Evolutionary conservation across 495 filamentous ascomycete genomes (phyloP).

Genomic region (Lasiosphaeriaceae sp.): DNA sequence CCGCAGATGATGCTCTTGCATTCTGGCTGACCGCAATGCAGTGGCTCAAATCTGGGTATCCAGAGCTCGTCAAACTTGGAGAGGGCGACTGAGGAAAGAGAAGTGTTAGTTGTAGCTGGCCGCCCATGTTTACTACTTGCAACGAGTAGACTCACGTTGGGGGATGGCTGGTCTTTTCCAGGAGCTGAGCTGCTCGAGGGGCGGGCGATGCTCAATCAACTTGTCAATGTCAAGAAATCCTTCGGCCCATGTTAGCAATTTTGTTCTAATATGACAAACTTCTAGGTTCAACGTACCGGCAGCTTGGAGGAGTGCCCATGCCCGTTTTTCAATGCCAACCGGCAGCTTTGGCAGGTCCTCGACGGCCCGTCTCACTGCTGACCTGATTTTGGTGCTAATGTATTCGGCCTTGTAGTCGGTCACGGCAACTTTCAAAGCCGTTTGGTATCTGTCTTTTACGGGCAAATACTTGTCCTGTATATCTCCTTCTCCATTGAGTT

Average conservation of each 20-base stretch:
- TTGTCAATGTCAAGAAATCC: slow-evolving; percentile 38
- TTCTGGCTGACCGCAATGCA: slow-evolving; percentile 11
- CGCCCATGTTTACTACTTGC: too few species aligned
- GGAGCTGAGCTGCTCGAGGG: slow-evolving; percentile 16
- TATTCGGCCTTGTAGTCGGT: slow-evolving; percentile 1
- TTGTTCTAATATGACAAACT: background rate
- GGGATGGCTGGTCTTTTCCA: slow-evolving; percentile 24
- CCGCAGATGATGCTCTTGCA: slow-evolving; percentile 25
- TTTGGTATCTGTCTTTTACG: background rate
- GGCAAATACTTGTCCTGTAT: background rate
- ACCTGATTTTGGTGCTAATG: background rate
- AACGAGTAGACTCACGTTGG: slow-evolving; percentile 8
- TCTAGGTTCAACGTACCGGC: background rate
- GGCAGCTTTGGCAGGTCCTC: background rate
- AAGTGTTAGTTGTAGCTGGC: too few species aligned
- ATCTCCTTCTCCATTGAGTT: background rate
- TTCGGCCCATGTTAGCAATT: background rate
- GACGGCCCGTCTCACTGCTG: background rate
- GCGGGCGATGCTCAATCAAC: slow-evolving; percentile 31
- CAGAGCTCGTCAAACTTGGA: slow-evolving; percentile 7
- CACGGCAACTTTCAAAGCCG: background rate
- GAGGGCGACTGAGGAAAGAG: background rate
- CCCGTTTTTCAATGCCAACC: background rate
- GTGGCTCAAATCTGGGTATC: slow-evolving; percentile 18
- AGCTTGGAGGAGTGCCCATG: slow-evolving; percentile 5